Conservation (phyloP, 345 rosid species). For the Hibiscus tridactylites region DNA sequence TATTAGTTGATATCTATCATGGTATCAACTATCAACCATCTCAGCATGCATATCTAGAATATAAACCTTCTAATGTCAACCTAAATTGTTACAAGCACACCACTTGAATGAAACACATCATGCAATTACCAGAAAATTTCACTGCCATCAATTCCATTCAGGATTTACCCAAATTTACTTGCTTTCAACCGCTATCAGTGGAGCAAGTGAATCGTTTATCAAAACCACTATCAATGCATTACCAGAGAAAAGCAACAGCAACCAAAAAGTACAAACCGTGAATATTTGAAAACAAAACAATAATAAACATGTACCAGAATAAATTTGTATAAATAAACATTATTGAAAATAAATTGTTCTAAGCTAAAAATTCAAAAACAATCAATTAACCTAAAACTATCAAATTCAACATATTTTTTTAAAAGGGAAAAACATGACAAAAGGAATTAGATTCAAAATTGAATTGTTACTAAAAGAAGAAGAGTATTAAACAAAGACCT, state of each 20-base stretch:
- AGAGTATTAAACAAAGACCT: constrained; percentile 33
- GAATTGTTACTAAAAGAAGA: neutral
- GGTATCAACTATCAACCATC: neutral
- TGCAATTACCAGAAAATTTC: neutral
- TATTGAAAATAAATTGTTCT: neutral
- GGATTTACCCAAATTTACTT: neutral
- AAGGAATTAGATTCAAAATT: neutral
- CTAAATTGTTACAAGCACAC: neutral
- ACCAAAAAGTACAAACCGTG: neutral
- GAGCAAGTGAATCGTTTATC: neutral
- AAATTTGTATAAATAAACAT: no score
- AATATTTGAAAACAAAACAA: neutral
- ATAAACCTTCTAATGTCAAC: neutral
- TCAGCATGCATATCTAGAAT: neutral
- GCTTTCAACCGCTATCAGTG: neutral
- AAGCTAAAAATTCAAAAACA: neutral
- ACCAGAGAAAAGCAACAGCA: neutral
- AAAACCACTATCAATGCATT: neutral
- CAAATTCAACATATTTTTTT: constrained; percentile 10
- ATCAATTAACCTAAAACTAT: neutral
- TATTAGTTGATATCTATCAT: neutral
- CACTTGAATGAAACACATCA: neutral
- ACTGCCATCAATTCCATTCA: neutral
- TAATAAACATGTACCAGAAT: no score
- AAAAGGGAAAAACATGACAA: neutral